These are phyloP conservation scores for Erodium trifolium DNA, from an alignment of 441 rosid genomes.

Conservation along the genomic window DNA sequence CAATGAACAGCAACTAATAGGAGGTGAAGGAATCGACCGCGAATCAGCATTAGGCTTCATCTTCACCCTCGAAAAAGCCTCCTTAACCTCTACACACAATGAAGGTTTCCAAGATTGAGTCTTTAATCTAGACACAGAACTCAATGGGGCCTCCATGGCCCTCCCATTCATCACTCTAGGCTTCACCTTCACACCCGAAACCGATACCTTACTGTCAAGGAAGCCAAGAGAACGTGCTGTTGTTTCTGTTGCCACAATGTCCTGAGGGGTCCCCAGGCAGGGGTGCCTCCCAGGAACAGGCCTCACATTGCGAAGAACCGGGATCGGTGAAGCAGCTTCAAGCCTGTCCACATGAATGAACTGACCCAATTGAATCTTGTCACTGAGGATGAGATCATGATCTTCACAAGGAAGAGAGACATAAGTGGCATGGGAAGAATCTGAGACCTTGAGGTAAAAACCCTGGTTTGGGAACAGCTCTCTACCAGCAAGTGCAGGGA, in stretches of 20 bases:
- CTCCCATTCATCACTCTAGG: constrained; percentile 27
- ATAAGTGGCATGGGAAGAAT: constrained; percentile 95
- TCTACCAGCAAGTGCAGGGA: constrained; percentile 87
- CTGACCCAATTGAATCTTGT: constrained; percentile 64
- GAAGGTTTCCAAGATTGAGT: constrained; percentile 39
- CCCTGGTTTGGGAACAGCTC: constrained; percentile 89
- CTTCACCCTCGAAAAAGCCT: constrained; percentile 37
- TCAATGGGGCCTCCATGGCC: constrained; percentile 40
- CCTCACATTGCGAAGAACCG: constrained; percentile 76
- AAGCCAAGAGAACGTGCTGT: constrained; percentile 56
- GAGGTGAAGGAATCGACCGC: constrained; percentile 74
- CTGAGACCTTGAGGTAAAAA: constrained; percentile 94
- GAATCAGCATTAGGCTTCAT: constrained; percentile 32
- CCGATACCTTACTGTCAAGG: constrained; percentile 38
- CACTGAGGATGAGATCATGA: constrained; percentile 86
- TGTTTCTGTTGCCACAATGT: constrained; percentile 79
- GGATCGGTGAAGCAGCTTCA: constrained; percentile 86
- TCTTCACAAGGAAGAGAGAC: constrained; percentile 90
- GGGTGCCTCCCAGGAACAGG: constrained; percentile 95
- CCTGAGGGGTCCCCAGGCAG: constrained; percentile 88
- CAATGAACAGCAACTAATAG: constrained; percentile 77
- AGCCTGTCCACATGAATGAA: constrained; percentile 91
- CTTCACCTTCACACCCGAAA: constrained; percentile 45
- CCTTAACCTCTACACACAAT: constrained; percentile 46
- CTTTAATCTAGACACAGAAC: constrained; percentile 40